Conservation (phyloP, 768 basidiomycete species). For the Macrolepiota fuliginosa region DNA sequence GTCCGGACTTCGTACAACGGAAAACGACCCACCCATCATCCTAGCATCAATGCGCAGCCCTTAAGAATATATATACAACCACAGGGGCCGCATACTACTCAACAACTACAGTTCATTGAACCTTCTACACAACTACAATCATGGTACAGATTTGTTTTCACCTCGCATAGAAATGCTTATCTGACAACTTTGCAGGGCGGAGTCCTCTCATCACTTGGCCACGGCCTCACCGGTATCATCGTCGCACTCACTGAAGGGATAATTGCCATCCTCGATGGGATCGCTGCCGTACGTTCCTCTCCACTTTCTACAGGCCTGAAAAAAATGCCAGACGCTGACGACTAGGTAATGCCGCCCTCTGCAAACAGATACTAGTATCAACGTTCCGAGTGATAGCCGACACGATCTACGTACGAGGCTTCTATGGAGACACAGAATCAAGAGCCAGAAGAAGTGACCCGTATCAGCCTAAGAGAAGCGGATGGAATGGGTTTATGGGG, state of each 20-base stretch:
- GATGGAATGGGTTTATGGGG: neutral
- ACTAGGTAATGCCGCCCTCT: neutral
- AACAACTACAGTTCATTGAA: neutral
- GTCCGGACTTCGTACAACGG: neutral
- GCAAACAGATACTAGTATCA: conserved; percentile 53
- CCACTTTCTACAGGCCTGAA: neutral
- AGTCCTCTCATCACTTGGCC: neutral
- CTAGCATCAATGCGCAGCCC: neutral
- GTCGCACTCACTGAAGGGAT: neutral
- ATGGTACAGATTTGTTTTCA: neutral
- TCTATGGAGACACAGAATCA: conserved; percentile 7
- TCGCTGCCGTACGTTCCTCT: conserved; percentile 53
- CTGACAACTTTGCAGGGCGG: neutral
- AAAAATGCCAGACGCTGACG: neutral
- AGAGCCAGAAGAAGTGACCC: neutral
- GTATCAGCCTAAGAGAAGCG: neutral
- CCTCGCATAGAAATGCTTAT: neutral
- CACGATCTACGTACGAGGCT: conserved; percentile 51
- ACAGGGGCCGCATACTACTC: neutral
- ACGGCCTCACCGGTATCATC: neutral
- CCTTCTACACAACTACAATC: neutral
- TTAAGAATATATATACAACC: neutral
- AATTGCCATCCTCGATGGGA: conserved; percentile 56
- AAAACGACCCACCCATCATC: neutral
- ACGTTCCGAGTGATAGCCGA: conserved; percentile 62